phyloP scores from a whole-genome alignment of 2,329 filamentous ascomycete species.

The Microdochium nivale region DNA sequence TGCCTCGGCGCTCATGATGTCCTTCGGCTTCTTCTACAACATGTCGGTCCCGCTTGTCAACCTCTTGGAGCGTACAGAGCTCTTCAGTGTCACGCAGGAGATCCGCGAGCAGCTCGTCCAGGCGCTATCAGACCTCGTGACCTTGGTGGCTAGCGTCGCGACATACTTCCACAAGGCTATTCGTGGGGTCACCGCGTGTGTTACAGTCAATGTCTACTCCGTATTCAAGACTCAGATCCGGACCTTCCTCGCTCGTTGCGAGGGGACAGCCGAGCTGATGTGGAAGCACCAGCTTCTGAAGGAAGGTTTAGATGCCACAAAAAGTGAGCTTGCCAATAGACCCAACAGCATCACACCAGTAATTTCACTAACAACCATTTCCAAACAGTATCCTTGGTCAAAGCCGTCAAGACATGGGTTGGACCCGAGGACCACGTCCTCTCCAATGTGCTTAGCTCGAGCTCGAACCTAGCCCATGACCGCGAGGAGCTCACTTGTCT shows the following conservation, averaged over 20 bases:
- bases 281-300: conserved; percentile 22
- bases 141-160: conserved; percentile 11
- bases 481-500: conserved; percentile 14
- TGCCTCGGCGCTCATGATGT: conserved; percentile 9
- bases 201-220: conserved; percentile 16
- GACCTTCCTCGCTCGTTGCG: conserved; percentile 10
- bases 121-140: conserved; percentile 12
- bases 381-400: conserved; percentile 17
- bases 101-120: conserved; percentile 12
- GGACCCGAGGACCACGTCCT: conserved; percentile 11
- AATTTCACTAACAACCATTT: not conserved
- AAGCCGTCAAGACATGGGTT: conserved; percentile 22
- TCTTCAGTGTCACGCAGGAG: conserved; percentile 11
- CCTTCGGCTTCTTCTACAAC: conserved; percentile 14
- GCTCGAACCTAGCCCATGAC: conserved; percentile 10
- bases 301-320: conserved; percentile 19
- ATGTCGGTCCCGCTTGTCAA: conserved; percentile 12
- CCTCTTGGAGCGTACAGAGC: conserved; percentile 11
- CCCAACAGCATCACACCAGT: not conserved
- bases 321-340: conserved; percentile 13
- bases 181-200: conserved; percentile 3
- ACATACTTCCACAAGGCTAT: conserved; percentile 13
- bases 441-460: conserved; percentile 2
- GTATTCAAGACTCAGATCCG: conserved; percentile 10
- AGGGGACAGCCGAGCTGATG: conserved; percentile 11